Evolutionary conservation across 176 grass and related monocot genomes (phyloP).

Genomic region (Oryza longistaminata): DNA sequence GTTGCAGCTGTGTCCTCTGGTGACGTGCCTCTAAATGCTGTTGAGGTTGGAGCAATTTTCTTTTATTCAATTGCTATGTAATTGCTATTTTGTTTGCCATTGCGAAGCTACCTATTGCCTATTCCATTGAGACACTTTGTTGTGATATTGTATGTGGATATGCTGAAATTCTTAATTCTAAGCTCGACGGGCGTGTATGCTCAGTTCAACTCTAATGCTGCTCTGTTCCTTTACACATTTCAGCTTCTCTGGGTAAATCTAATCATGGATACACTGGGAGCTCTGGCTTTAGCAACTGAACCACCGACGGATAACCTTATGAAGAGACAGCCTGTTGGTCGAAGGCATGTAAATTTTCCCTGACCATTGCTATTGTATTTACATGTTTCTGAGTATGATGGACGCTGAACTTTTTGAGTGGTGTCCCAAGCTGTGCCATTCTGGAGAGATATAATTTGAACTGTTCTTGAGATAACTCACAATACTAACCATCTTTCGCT

Average conservation of each 20-base stretch:
- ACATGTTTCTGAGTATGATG: slow-evolving; percentile 4
- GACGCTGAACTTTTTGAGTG: neutral
- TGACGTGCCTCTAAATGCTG: slow-evolving; percentile 92
- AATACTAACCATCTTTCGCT: slow-evolving; percentile 30
- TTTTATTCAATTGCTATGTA: neutral
- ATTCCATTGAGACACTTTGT: neutral
- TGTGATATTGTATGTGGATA: slow-evolving; percentile 11
- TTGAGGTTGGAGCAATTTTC: slow-evolving; percentile 59
- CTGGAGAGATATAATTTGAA: neutral
- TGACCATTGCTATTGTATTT: neutral
- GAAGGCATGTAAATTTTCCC: slow-evolving; percentile 65
- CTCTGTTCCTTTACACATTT: slow-evolving; percentile 24
- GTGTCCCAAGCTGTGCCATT: neutral
- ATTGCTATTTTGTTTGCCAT: neutral
- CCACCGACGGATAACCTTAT: slow-evolving; percentile 93
- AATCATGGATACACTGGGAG: slow-evolving; percentile 98
- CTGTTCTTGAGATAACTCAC: slow-evolving; percentile 12
- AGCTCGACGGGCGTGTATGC: neutral
- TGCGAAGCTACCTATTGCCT: neutral
- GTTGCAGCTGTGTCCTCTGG: slow-evolving; percentile 92
- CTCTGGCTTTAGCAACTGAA: slow-evolving; percentile 95
- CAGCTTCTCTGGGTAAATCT: slow-evolving; percentile 99
- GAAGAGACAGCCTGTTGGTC: slow-evolving; percentile 90
- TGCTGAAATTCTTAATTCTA: slow-evolving; percentile 12
- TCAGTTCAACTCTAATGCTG: slow-evolving; percentile 11